These are phyloP conservation scores for Pestalotiopsis fici DNA, from an alignment of 2,329 filamentous ascomycete species.

Conservation along the genomic window DNA sequence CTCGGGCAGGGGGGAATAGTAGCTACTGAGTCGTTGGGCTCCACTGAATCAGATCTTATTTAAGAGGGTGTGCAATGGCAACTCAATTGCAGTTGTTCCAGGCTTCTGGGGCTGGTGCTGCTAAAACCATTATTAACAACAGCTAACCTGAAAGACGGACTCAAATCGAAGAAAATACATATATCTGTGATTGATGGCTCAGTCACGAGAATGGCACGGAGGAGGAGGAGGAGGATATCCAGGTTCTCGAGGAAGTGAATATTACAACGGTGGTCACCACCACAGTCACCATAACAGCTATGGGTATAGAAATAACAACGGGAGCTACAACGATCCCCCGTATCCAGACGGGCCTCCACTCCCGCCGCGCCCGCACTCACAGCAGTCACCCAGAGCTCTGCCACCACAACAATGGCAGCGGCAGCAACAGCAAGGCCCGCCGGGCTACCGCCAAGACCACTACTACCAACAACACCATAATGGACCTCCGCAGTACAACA, in stretches of 20 bases:
- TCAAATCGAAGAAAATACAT: too few relatives aligned
- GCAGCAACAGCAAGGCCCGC: slow-evolving; percentile 10
- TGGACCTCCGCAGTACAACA: neutral
- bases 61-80: neutral
- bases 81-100: neutral
- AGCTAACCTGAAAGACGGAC: too few relatives aligned
- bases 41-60: neutral
- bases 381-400: neutral
- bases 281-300: too few relatives aligned
- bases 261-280: neutral
- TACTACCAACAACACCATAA: neutral
- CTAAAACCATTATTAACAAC: too few relatives aligned
- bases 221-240: neutral
- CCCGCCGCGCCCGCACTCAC: neutral
- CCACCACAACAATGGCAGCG: neutral
- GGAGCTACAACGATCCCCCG: neutral
- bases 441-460: neutral
- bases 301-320: too few relatives aligned
- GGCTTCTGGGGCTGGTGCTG: too few relatives aligned
- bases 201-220: neutral
- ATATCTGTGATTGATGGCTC: neutral
- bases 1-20: neutral
- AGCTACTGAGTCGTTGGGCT: neutral
- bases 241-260: neutral
- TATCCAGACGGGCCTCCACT: neutral